Conservation (phyloP, 192 early-diverging fungal species). For the Gigaspora rosea region DNA sequence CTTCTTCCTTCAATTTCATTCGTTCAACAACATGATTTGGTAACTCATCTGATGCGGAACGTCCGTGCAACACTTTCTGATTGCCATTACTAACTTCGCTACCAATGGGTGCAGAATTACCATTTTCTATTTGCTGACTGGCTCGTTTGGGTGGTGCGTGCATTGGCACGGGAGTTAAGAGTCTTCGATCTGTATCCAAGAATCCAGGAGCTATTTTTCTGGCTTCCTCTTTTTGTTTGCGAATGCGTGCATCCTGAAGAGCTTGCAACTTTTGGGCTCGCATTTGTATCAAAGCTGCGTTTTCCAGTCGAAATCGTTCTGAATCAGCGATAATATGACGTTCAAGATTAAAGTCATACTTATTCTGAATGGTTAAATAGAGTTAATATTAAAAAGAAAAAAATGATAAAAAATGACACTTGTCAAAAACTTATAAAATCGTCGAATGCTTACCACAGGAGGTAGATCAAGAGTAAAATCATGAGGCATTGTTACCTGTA, state of each 20-base stretch:
- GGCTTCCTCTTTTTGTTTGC: constrained; percentile 56
- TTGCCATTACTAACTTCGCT: background rate
- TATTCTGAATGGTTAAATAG: constrained; percentile 32
- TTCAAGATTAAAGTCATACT: constrained; percentile 60
- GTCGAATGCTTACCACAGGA: background rate
- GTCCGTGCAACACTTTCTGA: background rate
- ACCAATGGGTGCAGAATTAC: background rate
- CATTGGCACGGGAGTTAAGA: constrained; percentile 50
- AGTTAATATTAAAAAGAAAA: background rate
- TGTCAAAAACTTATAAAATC: background rate
- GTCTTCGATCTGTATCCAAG: constrained; percentile 59
- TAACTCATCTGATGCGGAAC: constrained; percentile 20
- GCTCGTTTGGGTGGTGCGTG: constrained; percentile 23
- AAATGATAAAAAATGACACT: background rate
- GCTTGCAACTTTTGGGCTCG: constrained; percentile 38
- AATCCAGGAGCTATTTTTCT: constrained; percentile 68
- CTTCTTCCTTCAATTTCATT: constrained; percentile 9
- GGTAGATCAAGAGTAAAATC: constrained; percentile 15
- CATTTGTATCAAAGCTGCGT: constrained; percentile 37
- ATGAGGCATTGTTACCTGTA: constrained; percentile 1
- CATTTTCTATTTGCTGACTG: constrained; percentile 4
- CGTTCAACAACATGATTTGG: background rate
- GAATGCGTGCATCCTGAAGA: constrained; percentile 46
- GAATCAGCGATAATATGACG: constrained; percentile 49
- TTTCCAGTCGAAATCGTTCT: constrained; percentile 39